Base-by-base conservation (phyloP, 192 early-diverging fungal species). In the Coemansia guatemalensis region DNA sequence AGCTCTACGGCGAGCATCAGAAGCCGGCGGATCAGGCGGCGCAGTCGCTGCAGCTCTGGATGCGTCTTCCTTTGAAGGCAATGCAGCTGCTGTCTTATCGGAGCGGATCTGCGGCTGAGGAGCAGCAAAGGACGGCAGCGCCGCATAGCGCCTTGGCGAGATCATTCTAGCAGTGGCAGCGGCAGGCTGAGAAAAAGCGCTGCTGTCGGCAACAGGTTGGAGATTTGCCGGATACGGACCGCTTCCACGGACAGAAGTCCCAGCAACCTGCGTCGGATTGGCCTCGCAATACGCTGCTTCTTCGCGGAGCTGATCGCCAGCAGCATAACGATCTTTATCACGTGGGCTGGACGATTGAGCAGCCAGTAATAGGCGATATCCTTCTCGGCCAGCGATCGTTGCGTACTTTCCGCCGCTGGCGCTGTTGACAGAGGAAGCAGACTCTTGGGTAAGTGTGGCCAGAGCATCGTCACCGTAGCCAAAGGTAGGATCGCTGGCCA, bases 71-170 rank as follows among this genome's bases (percentile, higher is more conserved):
- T 44, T 44, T 44, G 39, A 17, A 17, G 39, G 12, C 14, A 44
- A 44, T 44, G 9, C 39, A 47, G 25, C 21, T 21, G 21, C 35
- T 20, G 51, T 14, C 51, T 53, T 53, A 22, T 25, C 33, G 9
- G 39, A 4, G 39, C 39, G 14, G 39, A 44, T 44, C 39, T 27
- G 51, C 52, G 41, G 33, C 17, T 58, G 58, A 1, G 55, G 47
- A 3, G 55, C 64, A 53, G 53, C 50, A 57, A 68, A 71, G 27
- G 65, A 48, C 5, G 69, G 69, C 35, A 70, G 64, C 9, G 62
- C 69, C 5, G 70, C 62, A 39, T 69, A 68, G 18, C 67, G 70
- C 53, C 73, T 73, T 21, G 75, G 55, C 23, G 64, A 64, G n/a
- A 67, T 64, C 21, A 72, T 57, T 51, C 53, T 73, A 9, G 71